Evolutionary conservation across 345 rosid species (phyloP).

Genomic region (Salix purpurea): DNA sequence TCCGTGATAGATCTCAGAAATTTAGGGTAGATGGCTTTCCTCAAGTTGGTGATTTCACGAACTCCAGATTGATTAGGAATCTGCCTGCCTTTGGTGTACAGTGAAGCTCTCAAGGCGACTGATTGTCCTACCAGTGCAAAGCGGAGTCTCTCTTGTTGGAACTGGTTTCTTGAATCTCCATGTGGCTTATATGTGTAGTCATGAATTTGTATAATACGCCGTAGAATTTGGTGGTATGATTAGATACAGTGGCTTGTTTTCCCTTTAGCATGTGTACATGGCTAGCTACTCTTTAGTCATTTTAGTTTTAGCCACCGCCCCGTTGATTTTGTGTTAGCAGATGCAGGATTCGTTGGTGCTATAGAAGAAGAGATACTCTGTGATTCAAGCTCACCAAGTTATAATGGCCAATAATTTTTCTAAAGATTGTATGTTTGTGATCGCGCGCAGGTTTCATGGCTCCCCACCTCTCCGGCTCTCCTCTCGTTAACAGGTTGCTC

Average conservation of each 20-base stretch:
- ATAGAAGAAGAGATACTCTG: constrained; percentile 28
- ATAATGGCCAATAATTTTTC: constrained; percentile 18
- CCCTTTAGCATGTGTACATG: constrained; percentile 39
- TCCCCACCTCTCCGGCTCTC: background rate
- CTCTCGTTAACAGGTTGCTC: no score
- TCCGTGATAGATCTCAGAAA: constrained; percentile 20
- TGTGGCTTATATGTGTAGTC: constrained; percentile 16
- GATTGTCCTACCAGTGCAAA: constrained; percentile 3
- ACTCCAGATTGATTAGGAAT: constrained; percentile 9
- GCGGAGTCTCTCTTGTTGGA: constrained; percentile 14
- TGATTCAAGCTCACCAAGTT: constrained; percentile 34
- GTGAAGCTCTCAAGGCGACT: constrained; percentile 16
- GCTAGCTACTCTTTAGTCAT: constrained; percentile 38
- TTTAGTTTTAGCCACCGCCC: constrained; percentile 13
- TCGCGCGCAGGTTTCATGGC: background rate
- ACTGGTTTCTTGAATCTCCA: constrained; percentile 14
- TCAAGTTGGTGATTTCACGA: constrained; percentile 20
- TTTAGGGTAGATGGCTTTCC: constrained; percentile 30
- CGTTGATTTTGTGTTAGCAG: constrained; percentile 22
- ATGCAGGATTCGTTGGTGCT: constrained; percentile 45
- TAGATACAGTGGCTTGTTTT: constrained; percentile 23
- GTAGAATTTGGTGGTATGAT: constrained; percentile 24
- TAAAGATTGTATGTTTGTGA: background rate
- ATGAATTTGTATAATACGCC: constrained; percentile 37
- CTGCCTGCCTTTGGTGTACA: constrained; percentile 32